Percentiles rank a stretch among this genome's conserved stretches.
Conservation (phyloP, 306 rosid species). For the Cucumis hystrix region DNA sequence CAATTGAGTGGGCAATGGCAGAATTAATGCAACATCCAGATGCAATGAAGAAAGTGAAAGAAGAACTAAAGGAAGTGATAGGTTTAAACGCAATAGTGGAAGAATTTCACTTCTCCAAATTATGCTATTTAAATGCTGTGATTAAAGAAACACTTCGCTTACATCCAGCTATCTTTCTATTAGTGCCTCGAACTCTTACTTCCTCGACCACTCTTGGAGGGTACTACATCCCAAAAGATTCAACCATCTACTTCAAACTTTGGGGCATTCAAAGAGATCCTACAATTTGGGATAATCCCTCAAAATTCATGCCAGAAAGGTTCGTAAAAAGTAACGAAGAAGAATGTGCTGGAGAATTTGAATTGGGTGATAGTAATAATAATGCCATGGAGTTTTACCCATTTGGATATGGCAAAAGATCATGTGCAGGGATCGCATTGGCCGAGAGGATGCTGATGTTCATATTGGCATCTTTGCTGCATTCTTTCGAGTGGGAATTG, state of each 20-base stretch:
- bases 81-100: constrained; percentile 16
- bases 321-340: background rate
- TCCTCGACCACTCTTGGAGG: constrained; percentile 15
- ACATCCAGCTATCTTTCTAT: constrained; percentile 12
- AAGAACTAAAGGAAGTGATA: constrained; percentile 12
- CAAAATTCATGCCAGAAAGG: constrained; percentile 14
- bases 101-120: constrained; percentile 17
- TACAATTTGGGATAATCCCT: constrained; percentile 11
- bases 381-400: constrained; percentile 6
- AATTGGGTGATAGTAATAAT: background rate
- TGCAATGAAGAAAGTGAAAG: constrained; percentile 2
- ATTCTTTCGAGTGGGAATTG: constrained; percentile 3
- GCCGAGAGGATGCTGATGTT: constrained; percentile 11
- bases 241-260: constrained; percentile 3
- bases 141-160: constrained; percentile 19
- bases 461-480: background rate
- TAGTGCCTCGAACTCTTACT: constrained; percentile 10
- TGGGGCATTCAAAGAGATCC: constrained; percentile 26
- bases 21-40: constrained; percentile 14
- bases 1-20: constrained; percentile 22
- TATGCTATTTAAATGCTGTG: constrained; percentile 10
- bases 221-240: constrained; percentile 1
- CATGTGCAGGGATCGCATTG: constrained; percentile 16
- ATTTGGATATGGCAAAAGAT: constrained; percentile 29
- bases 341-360: background rate